A percentile compares a stretch with the other conserved stretches of the same genome.
Evolutionary conservation across 495 filamentous ascomycete species (phyloP).

Genomic region (Acidomyces sp.): DNA sequence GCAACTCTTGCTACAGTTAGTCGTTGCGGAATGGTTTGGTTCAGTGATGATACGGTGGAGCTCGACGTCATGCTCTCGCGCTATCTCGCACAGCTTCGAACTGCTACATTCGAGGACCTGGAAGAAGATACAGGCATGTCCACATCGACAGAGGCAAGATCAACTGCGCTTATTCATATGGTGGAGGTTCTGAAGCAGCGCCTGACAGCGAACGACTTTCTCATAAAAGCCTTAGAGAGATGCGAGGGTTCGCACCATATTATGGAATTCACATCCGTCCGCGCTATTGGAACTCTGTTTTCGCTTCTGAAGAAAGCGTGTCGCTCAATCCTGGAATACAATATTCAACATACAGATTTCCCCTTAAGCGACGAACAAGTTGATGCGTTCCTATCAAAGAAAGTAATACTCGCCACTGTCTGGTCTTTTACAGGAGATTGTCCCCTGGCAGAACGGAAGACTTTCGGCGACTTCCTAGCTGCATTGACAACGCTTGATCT

Average conservation of each 20-base stretch:
- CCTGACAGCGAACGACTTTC: constrained; percentile 63
- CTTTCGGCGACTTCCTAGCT: constrained; percentile 71
- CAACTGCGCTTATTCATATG: constrained; percentile 61
- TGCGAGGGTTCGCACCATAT: constrained; percentile 78
- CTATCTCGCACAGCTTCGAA: constrained; percentile 71
- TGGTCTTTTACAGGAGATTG: constrained; percentile 96
- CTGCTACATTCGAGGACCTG: constrained; percentile 76
- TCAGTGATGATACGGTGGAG: constrained; percentile 92
- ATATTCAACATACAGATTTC: constrained; percentile 85
- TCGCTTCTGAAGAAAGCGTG: constrained; percentile 89
- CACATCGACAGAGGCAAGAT: constrained; percentile 61
- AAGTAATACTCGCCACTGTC: constrained; percentile 74
- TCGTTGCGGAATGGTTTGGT: constrained; percentile 99
- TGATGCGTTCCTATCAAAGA: constrained; percentile 82
- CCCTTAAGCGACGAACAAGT: constrained; percentile 77
- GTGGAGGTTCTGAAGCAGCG: constrained; percentile 64
- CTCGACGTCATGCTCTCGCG: constrained; percentile 83
- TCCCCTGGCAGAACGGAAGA: constrained; percentile 71
- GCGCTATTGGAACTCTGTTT: constrained; percentile 85
- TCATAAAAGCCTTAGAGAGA: constrained; percentile 59
- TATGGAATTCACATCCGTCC: constrained; percentile 90
- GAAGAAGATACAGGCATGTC: constrained; percentile 81
- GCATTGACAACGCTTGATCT: constrained; percentile 71
- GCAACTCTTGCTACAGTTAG: constrained; percentile 92
- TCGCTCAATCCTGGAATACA: constrained; percentile 86